phyloP scores from a whole-genome alignment of 306 rosid genomes.

The Malus asiatica region DNA sequence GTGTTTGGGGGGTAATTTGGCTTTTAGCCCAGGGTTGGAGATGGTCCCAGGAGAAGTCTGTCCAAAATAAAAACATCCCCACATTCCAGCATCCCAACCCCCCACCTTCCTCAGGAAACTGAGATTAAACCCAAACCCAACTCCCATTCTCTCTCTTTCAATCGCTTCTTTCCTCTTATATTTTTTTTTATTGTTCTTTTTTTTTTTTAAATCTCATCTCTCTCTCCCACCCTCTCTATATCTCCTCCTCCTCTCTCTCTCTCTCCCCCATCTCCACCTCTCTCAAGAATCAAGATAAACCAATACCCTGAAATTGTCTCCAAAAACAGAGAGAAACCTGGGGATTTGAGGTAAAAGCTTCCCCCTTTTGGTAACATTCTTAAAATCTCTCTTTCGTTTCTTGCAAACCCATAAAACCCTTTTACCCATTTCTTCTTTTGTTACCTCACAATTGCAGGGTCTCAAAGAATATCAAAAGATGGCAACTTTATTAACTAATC shows the following conservation, averaged over 20 bases:
- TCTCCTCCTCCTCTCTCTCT: background rate
- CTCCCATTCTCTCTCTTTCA: background rate
- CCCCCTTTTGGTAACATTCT: background rate
- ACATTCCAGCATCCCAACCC: background rate
- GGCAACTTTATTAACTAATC: slow-evolving; percentile 2
- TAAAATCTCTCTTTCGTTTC: background rate
- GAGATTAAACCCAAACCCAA: background rate
- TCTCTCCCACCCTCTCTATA: background rate
- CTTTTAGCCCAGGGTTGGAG: too few species aligned
- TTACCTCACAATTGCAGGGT: background rate
- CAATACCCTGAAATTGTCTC: background rate
- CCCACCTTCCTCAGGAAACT: background rate
- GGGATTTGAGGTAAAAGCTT: background rate
- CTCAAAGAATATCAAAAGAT: slow-evolving; percentile 27
- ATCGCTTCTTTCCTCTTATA: too few species aligned
- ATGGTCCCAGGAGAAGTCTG: background rate
- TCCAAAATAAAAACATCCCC: background rate
- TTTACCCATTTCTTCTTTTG: background rate
- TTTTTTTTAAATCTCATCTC: background rate
- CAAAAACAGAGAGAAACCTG: background rate
- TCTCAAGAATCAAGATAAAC: background rate
- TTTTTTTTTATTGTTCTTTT: too few species aligned
- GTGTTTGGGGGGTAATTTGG: too few species aligned
- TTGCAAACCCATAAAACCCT: slow-evolving; percentile 6
- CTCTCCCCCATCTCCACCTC: background rate